Base-by-base conservation (phyloP, 352 stramenopile species). In the Peronospora belbahrii region DNA sequence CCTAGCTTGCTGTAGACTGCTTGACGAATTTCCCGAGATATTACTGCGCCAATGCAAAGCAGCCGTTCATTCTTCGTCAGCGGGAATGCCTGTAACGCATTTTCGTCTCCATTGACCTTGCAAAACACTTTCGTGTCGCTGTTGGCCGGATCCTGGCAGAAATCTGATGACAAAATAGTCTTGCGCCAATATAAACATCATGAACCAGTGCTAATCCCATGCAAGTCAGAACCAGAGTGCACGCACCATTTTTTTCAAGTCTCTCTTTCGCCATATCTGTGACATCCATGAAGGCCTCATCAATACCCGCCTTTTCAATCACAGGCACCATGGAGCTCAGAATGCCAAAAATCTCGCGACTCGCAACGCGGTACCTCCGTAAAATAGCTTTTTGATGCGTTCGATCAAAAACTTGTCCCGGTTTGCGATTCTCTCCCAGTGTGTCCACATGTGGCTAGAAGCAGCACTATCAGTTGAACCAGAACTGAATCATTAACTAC, bases 211-310 rank as follows among this genome's bases (percentile, higher is more conserved):
- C 18, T 39, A 4, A 32, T 19, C 9, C 2, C 11, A 32, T 17
- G 4, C n/a, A 52, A 6, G 2, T 35, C 17, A 41, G 3, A 13
- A 54, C 7, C 0, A 24, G 9, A 46, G 19, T 8, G 2, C n/a
- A 25, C 51, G 8, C 19, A 85, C 74, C 62, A 64, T 68, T 6
- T 65, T n/a, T 38, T 8, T 63, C 65, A 11, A 89, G 67, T 14
- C 70, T 68, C 56, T 80, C 56, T 10, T 59, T 44, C 19, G 75
- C 79, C 41, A 81, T 74, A 10, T 83, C 60, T 2, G 81, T 86
- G 28, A 93, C 51, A 49, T 93, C 81, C 46, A 93, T 64, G 43
- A 85, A 93, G 5, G 76, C 80, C 56, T 93, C 81, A 42, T 93
- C 81, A 37, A 93, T 82, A 45, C 78, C 74, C 8, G 75, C 81